Conservation (phyloP, 1,139 yeast genomes). For the Yamadazyma epiphylla region DNA sequence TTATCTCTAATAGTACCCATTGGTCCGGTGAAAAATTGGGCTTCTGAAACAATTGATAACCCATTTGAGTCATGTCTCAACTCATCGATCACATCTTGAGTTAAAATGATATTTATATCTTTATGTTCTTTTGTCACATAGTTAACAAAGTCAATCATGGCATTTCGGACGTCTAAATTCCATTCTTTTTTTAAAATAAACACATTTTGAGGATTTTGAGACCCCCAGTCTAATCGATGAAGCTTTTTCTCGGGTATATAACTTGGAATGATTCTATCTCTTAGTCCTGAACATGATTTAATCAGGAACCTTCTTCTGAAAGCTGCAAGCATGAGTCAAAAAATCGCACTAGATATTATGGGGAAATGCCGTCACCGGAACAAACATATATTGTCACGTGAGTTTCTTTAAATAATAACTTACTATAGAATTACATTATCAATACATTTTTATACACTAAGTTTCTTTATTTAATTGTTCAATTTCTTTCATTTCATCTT, state of each 20-base stretch:
- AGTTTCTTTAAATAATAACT: too few species aligned
- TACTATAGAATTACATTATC: too few species aligned
- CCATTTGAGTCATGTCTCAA: constrained; percentile 36
- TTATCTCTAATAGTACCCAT: constrained; percentile 50
- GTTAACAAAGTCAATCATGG: constrained; percentile 62
- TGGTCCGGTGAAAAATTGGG: constrained; percentile 50
- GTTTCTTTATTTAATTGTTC: constrained; percentile 26
- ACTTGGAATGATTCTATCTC: constrained; percentile 17
- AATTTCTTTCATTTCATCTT: constrained; percentile 38
- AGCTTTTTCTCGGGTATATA: constrained; percentile 42
- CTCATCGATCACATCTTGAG: constrained; percentile 73
- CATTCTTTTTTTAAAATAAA: constrained; percentile 83
- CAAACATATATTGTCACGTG: too few species aligned
- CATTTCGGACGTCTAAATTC: constrained; percentile 60
- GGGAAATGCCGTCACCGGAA: too few species aligned
- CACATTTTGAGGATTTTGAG: constrained; percentile 53
- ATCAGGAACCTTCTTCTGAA: too few species aligned
- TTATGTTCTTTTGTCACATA: constrained; percentile 59
- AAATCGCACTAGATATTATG: too few species aligned
- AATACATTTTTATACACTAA: background rate
- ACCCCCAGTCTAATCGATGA: constrained; percentile 42
- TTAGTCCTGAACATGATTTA: constrained; percentile 12
- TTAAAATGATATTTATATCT: constrained; percentile 70
- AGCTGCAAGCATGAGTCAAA: too few species aligned
- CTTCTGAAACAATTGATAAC: constrained; percentile 1